Conservation (phyloP, 2,329 filamentous ascomycete genomes). For the Colletotrichum limetticola region DNA sequence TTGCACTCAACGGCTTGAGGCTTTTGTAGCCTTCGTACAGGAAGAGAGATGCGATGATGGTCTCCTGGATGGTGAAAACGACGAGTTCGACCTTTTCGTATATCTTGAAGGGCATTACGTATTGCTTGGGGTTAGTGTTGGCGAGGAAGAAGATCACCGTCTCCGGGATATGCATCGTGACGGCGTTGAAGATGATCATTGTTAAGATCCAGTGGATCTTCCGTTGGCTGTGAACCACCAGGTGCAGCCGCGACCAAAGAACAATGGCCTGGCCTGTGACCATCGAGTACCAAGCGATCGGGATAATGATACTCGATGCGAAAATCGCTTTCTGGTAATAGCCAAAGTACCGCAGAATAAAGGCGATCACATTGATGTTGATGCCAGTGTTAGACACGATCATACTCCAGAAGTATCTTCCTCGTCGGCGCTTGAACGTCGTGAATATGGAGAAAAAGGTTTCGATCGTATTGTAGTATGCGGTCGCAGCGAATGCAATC, state of each 20-base stretch:
- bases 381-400: constrained; percentile 38
- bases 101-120: constrained; percentile 45
- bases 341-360: constrained; percentile 50
- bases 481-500: constrained; percentile 49
- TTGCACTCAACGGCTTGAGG: constrained; percentile 20
- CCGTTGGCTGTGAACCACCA: constrained; percentile 62
- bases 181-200: constrained; percentile 67
- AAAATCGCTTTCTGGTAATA: constrained; percentile 15
- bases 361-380: constrained; percentile 33
- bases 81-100: constrained; percentile 67
- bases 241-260: constrained; percentile 70
- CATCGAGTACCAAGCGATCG: constrained; percentile 53
- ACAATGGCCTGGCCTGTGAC: constrained; percentile 71
- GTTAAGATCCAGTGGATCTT: constrained; percentile 60
- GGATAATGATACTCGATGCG: constrained; percentile 50
- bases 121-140: constrained; percentile 50
- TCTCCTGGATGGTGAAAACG: constrained; percentile 66
- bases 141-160: constrained; percentile 66
- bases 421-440: constrained; percentile 36
- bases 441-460: constrained; percentile 38
- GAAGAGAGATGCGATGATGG: constrained; percentile 63
- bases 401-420: constrained; percentile 40
- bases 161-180: constrained; percentile 64
- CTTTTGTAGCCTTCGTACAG: constrained; percentile 63
- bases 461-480: constrained; percentile 35